phyloP scores from a whole-genome alignment of 2,329 filamentous ascomycete genomes.

The Penicillium janthinellum region DNA sequence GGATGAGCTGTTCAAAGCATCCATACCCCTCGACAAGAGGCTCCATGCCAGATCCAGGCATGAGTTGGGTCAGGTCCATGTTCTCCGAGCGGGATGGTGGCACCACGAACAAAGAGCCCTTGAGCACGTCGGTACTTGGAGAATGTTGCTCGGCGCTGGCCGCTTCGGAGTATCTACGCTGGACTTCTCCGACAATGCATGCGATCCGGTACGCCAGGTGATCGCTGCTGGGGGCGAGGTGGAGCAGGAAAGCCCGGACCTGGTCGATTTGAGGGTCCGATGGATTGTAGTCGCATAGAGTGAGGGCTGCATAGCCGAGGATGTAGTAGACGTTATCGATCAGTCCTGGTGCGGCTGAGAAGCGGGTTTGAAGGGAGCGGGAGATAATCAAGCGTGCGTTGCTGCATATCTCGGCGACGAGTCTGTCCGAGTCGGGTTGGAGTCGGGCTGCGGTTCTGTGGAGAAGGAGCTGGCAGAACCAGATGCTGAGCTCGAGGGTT shows the following conservation, averaged over 20 bases:
- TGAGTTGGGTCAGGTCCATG: conserved; percentile 28
- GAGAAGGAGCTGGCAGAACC: conserved; percentile 41
- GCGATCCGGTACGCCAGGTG: conserved; percentile 39
- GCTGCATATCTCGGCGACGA: conserved; percentile 32
- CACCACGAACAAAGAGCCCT: conserved; percentile 13
- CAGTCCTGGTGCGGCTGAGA: conserved; percentile 34
- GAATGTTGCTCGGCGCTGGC: conserved; percentile 24
- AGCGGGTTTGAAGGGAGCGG: conserved; percentile 33
- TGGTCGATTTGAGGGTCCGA: conserved; percentile 37
- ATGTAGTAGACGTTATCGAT: conserved; percentile 39
- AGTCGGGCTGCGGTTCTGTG: conserved; percentile 34
- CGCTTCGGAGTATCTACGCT: conserved; percentile 31
- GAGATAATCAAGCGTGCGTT: conserved; percentile 35
- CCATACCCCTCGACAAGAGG: conserved; percentile 28
- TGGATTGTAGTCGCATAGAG: conserved; percentile 38
- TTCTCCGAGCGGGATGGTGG: conserved; percentile 20
- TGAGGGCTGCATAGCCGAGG: conserved; percentile 39
- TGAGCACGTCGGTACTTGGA: conserved; percentile 20
- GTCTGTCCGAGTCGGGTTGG: conserved; percentile 30
- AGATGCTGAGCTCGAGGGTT: conserved; percentile 37
- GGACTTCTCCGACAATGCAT: conserved; percentile 35
- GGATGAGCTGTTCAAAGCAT: conserved; percentile 31
- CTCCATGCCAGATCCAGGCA: conserved; percentile 25
- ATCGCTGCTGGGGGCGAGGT: conserved; percentile 36
- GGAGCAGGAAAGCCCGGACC: conserved; percentile 36